phyloP scores from a whole-genome alignment of 495 filamentous ascomycete species.

The Podospora sp. region DNA sequence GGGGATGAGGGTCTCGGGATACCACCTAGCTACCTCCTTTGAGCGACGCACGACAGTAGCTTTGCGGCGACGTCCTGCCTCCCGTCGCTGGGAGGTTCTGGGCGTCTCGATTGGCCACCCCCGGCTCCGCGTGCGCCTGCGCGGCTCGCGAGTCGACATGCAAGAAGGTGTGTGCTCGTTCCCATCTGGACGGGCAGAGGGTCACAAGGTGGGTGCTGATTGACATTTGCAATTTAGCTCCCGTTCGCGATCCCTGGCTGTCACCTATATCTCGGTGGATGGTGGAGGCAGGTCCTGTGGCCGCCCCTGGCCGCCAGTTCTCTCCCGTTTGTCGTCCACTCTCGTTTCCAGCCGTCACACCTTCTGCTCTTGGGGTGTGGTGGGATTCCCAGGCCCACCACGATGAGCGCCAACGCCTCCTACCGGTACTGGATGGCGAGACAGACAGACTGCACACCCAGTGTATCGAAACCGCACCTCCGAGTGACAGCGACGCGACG shows the following conservation, averaged over 20 bases:
- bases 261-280: slow-evolving; percentile 23
- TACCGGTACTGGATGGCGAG: not conserved
- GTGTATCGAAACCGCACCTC: not conserved
- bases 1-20: not conserved
- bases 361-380: slow-evolving; percentile 19
- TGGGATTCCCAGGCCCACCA: slow-evolving; percentile 5
- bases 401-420: not conserved
- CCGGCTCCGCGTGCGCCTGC: not conserved
- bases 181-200: slow-evolving; percentile 32
- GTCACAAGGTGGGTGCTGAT: slow-evolving; percentile 35
- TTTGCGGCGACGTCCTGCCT: not conserved
- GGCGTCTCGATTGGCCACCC: not conserved
- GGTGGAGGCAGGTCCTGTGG: slow-evolving; percentile 18
- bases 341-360: slow-evolving; percentile 24
- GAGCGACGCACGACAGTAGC: not conserved
- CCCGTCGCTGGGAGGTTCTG: not conserved
- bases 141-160: slow-evolving; percentile 28
- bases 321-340: slow-evolving; percentile 12
- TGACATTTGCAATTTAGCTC: slow-evolving; percentile 39
- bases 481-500: slow-evolving; percentile 4
- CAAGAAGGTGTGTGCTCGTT: slow-evolving; percentile 15
- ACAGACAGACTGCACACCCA: not conserved
- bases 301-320: not conserved
- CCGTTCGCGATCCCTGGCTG: slow-evolving; percentile 27
- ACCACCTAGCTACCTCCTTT: not conserved